Percentiles rank a stretch among this genome's conserved stretches.
Conservation (phyloP, 805 yeast species). For the Yamadazyma phyllophila region DNA sequence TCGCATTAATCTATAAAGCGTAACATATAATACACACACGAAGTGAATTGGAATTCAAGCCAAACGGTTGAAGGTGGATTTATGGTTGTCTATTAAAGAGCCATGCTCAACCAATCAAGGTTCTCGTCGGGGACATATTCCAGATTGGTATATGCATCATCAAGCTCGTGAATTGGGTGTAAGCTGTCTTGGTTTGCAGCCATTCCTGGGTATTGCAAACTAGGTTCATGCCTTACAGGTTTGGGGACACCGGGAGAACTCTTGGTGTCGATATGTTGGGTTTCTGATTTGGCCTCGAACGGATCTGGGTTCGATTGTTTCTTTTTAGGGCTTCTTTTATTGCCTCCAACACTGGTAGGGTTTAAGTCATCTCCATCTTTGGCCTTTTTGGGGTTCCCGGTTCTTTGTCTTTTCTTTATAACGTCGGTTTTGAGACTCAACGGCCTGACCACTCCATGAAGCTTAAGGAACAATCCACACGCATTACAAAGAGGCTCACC, state of each 20-base stretch:
- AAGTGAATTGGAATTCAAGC: constrained; percentile 2
- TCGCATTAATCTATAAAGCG: constrained; percentile 3
- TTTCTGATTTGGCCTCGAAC: background rate
- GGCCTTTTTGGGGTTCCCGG: constrained; percentile 26
- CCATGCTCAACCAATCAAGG: constrained; percentile 32
- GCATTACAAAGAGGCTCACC: constrained; percentile 96
- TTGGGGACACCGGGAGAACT: background rate
- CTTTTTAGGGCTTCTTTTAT: background rate
- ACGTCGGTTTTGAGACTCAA: constrained; percentile 88
- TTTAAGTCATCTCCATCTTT: constrained; percentile 50
- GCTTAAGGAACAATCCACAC: constrained; percentile 86
- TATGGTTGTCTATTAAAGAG: constrained; percentile 14
- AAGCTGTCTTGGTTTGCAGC: constrained; percentile 8
- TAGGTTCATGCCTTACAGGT: background rate
- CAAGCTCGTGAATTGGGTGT: constrained; percentile 15
- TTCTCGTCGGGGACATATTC: constrained; percentile 15
- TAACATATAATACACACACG: constrained; percentile 7
- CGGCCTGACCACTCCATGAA: constrained; percentile 96
- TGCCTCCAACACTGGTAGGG: constrained; percentile 35
- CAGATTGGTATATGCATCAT: constrained; percentile 13
- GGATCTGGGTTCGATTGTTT: background rate
- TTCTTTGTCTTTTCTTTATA: constrained; percentile 84
- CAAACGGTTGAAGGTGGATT: too few relatives aligned
- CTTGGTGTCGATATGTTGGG: background rate
- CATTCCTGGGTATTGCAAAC: background rate